A percentile compares a stretch with the other conserved stretches of the same genome.
Evolutionary conservation across 2,329 filamentous ascomycete species (phyloP).

Genomic region (Penicillium freii): DNA sequence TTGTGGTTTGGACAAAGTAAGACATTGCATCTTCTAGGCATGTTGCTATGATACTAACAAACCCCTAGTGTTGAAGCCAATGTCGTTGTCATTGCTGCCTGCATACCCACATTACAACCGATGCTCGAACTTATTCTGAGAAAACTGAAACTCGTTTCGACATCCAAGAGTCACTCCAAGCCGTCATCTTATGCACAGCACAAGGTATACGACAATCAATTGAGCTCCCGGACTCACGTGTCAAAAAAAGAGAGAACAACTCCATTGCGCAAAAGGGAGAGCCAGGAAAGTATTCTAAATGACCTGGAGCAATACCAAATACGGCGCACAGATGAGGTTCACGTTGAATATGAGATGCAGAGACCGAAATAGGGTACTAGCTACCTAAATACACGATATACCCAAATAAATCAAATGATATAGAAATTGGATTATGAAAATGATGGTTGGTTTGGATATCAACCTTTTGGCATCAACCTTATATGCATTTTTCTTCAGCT

Average conservation of each 20-base stretch:
- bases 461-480: background rate
- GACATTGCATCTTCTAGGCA: background rate
- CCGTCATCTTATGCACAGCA: background rate
- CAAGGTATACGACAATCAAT: background rate
- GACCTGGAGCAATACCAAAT: constrained; percentile 12
- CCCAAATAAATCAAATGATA: background rate
- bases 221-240: background rate
- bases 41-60: background rate
- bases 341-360: constrained; percentile 21
- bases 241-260: background rate
- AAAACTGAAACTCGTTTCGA: constrained; percentile 7
- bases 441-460: background rate
- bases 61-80: constrained; percentile 31
- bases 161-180: background rate
- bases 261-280: constrained; percentile 6
- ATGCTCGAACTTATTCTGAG: constrained; percentile 28
- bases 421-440: background rate
- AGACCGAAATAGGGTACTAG: too few relatives aligned
- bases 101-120: constrained; percentile 36
- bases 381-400: background rate
- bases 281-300: constrained; percentile 21
- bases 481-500: background rate
- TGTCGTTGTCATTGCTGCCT: constrained; percentile 34
- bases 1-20: constrained; percentile 49
- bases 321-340: constrained; percentile 24